Conservation (phyloP, 2,329 filamentous ascomycete species). For the Dendrostoma leiphaemia region DNA sequence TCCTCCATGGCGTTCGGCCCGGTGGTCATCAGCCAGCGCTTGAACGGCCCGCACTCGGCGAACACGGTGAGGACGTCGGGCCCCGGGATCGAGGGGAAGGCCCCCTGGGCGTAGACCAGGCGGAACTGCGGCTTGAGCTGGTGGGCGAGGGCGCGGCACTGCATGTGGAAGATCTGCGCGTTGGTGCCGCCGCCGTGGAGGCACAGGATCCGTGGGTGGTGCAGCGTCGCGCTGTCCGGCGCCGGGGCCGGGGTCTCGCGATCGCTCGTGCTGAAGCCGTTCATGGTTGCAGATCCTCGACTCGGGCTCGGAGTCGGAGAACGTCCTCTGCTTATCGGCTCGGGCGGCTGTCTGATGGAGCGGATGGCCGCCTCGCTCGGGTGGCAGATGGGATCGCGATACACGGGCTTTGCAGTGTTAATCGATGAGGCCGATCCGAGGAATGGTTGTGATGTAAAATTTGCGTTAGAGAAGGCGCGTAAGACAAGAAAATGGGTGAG, state of each 20-base stretch:
- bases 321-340: too few species aligned
- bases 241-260: conserved; percentile 45
- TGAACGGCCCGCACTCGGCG: conserved; percentile 63
- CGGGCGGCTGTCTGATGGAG: too few species aligned
- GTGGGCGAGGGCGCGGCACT: conserved; percentile 56
- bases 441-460: too few species aligned
- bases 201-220: conserved; percentile 68
- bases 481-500: not conserved
- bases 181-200: conserved; percentile 80
- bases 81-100: conserved; percentile 61
- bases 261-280: not conserved
- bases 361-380: too few species aligned
- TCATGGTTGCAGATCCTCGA: not conserved
- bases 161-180: conserved; percentile 64
- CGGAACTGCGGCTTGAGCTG: conserved; percentile 59
- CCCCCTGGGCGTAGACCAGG: conserved; percentile 70
- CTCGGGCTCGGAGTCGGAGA: too few species aligned
- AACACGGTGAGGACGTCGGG: conserved; percentile 65
- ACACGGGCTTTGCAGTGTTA: too few species aligned
- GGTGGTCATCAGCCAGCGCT: conserved; percentile 31
- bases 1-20: conserved; percentile 15
- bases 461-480: too few species aligned
- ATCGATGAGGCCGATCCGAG: too few species aligned
- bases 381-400: too few species aligned
- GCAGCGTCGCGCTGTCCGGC: conserved; percentile 30